Base-by-base conservation (phyloP, 495 filamentous ascomycete genomes). In the Penicillium steckii region DNA sequence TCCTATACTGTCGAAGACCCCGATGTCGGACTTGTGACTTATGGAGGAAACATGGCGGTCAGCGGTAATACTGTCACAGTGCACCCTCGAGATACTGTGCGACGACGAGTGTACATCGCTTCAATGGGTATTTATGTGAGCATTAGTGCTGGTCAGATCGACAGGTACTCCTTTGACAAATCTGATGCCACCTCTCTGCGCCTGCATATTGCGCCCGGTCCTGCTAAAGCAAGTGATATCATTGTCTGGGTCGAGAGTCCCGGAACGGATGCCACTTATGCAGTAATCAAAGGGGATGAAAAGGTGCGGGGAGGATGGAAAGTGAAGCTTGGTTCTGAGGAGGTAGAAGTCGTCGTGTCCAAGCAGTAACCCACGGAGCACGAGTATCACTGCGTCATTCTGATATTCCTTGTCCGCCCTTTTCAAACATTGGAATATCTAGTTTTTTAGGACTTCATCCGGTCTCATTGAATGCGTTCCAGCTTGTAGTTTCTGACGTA, bases 1-100 rank as follows among this genome's bases (percentile, higher is more conserved):
- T 69, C 68, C 4, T 80, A 78, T 50, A 49, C 79, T 1, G 71
- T 75, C 17, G 48, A 69, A 0, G 67, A 79, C 57, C 52, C 58
- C 6, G 57, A 61, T 26, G 56, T 72, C 37, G 76, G 75, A 0
- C 50, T 67, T 21, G 61, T 76, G 17, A 66, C 63, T 1, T 80
- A 73, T 57, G 77, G 78, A 5, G 78, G 73, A 1, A 63, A 72
- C 50, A 18, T 69, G 18, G 47, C 29, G 4, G 32, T 40, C 30
- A 26, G 52, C 18, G 54, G 30, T 23, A 38, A 21, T 13, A 45
- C 59, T 17, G 46, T 64, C 5, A 56, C 33, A 0, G 73, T 77
- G 12, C 63, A 69, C 50, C 69, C 68, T 3, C 61, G 62, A 27
- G 76, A 75, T 45, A 66, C 74, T 0, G 66, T 77, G 8, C 57